These are phyloP conservation scores for Parascedosporium putredinis DNA, from an alignment of 2,329 filamentous ascomycete species.

Conservation along the genomic window DNA sequence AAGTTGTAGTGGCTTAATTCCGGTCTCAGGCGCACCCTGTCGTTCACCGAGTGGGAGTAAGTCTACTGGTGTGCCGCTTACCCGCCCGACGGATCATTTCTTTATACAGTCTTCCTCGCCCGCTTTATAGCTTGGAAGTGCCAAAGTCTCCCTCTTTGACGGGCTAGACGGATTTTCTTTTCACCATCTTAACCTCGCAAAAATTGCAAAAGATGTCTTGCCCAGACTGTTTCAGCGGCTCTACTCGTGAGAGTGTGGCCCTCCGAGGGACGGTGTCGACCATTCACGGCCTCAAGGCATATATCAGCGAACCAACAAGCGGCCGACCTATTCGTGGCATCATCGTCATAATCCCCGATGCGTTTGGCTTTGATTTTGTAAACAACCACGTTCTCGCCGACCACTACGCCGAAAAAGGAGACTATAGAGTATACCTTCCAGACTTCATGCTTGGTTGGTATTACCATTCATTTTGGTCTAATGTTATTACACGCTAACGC, in stretches of 20 bases:
- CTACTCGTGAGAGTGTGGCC: constrained; percentile 29
- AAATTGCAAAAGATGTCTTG: too few species aligned
- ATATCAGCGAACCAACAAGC: constrained; percentile 29
- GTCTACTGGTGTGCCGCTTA: too few species aligned
- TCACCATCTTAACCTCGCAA: too few species aligned
- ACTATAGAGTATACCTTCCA: constrained; percentile 41
- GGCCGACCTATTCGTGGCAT: constrained; percentile 29
- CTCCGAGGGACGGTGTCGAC: constrained; percentile 33
- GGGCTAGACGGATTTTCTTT: too few species aligned
- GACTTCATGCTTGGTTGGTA: constrained; percentile 38
- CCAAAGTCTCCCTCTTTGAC: too few species aligned
- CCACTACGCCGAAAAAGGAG: constrained; percentile 37
- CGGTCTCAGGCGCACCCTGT: too few species aligned
- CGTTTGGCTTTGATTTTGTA: constrained; percentile 43
- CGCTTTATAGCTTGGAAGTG: too few species aligned
- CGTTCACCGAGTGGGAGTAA: too few species aligned
- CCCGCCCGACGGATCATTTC: too few species aligned
- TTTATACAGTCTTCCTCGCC: too few species aligned
- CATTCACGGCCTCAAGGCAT: constrained; percentile 37
- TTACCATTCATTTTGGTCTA: neutral
- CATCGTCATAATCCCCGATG: constrained; percentile 43
- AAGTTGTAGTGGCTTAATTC: too few species aligned
- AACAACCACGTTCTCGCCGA: constrained; percentile 45
- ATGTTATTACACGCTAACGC: neutral
- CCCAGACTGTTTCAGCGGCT: constrained; percentile 35